Percentiles rank a stretch among this genome's conserved stretches.
phyloP scores from a whole-genome alignment of 176 grass and related monocot species.

The Carex pumila region DNA sequence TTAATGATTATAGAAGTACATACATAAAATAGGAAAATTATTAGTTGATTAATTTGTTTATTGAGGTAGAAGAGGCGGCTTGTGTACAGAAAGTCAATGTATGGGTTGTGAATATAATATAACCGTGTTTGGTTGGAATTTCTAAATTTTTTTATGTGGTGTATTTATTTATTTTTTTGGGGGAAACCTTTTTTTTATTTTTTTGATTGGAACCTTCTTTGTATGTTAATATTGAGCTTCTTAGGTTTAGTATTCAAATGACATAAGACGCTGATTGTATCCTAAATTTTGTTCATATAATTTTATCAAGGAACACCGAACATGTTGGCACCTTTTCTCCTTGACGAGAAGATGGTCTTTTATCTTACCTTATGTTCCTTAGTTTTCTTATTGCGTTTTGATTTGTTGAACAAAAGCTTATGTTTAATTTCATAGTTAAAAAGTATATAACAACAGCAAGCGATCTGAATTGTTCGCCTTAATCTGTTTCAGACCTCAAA shows the following conservation, averaged over 20 bases:
- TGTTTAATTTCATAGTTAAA: too few species aligned
- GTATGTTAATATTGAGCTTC: not conserved
- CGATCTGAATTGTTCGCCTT: too few species aligned
- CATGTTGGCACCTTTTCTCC: not conserved
- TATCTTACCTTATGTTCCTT: not conserved
- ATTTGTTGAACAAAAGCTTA: too few species aligned
- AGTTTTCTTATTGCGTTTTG: not conserved
- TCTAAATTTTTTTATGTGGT: not conserved
- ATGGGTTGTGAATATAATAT: not conserved
- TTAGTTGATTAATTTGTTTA: constrained; percentile 2
- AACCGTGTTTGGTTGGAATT: not conserved
- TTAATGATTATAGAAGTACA: not conserved
- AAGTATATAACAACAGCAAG: too few species aligned
- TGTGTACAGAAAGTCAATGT: not conserved
- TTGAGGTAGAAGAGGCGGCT: not conserved
- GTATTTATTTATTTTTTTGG: not conserved
- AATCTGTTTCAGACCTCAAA: too few species aligned
- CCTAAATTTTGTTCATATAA: not conserved
- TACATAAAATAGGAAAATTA: not conserved
- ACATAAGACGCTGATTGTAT: not conserved
- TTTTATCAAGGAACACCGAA: not conserved
- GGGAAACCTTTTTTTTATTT: not conserved
- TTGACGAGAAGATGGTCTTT: not conserved
- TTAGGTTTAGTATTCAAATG: not conserved
- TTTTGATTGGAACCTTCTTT: not conserved